A percentile compares a stretch with the other conserved stretches of the same genome.
Conservation (phyloP, 2,329 filamentous ascomycete genomes). For the Metarhizium humberi region DNA sequence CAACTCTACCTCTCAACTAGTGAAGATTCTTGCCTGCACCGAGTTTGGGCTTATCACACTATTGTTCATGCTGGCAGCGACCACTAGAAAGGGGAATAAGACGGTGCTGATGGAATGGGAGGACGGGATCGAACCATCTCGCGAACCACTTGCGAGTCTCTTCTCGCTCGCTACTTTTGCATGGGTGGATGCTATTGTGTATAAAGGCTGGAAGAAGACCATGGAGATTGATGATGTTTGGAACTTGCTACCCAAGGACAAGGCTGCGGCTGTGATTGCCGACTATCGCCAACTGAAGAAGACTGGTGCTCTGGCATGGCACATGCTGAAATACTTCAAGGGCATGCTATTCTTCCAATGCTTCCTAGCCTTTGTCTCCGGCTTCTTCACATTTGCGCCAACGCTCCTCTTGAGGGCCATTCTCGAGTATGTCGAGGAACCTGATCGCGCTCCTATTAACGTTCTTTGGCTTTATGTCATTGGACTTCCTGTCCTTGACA, state of each 20-base stretch:
- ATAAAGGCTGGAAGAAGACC: conserved; percentile 77
- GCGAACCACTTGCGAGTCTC: conserved; percentile 78
- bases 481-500: conserved; percentile 73
- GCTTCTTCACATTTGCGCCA: conserved; percentile 80
- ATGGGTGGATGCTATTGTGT: conserved; percentile 86
- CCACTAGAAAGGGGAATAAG: conserved; percentile 86
- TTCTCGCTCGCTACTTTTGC: conserved; percentile 80
- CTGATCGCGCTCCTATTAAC: conserved; percentile 64
- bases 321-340: conserved; percentile 80
- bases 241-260: conserved; percentile 83
- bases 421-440: conserved; percentile 85
- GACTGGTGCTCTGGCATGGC: conserved; percentile 68
- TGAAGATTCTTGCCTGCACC: conserved; percentile 56
- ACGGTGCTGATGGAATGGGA: conserved; percentile 83
- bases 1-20: conserved; percentile 56
- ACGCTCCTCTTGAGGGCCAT: conserved; percentile 88
- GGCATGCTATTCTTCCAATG: conserved; percentile 67
- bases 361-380: conserved; percentile 67
- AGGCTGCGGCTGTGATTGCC: conserved; percentile 69
- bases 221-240: conserved; percentile 81
- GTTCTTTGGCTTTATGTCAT: conserved; percentile 96
- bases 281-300: conserved; percentile 82
- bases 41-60: conserved; percentile 70
- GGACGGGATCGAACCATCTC: conserved; percentile 76
- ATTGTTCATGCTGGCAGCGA: conserved; percentile 66